A percentile compares a stretch with the other conserved stretches of the same genome.
Evolutionary conservation across 805 yeast genomes (phyloP).

Genomic region (Saturnispora bothae): DNA sequence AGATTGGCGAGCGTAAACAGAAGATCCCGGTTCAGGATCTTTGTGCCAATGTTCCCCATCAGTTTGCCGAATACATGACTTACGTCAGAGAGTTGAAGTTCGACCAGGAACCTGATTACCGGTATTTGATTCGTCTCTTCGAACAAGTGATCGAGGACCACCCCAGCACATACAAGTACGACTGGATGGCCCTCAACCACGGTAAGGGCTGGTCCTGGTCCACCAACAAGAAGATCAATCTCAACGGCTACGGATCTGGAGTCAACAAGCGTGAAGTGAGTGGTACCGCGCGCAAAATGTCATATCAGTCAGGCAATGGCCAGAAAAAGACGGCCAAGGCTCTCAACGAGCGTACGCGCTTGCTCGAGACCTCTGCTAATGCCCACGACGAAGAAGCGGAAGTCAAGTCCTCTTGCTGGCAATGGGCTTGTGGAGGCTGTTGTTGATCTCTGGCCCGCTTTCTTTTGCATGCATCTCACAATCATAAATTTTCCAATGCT

Average conservation of each 20-base stretch:
- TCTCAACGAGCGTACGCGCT: slow-evolving; percentile 6
- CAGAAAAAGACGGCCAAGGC: slow-evolving; percentile 11
- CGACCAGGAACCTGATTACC: slow-evolving; percentile 75
- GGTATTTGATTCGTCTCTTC: slow-evolving; percentile 51
- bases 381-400: slow-evolving; percentile 1
- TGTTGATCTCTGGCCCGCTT: background rate
- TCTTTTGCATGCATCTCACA: too few species aligned
- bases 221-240: slow-evolving; percentile 66
- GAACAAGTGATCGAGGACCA: slow-evolving; percentile 35
- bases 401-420: slow-evolving; percentile 7
- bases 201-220: slow-evolving; percentile 77
- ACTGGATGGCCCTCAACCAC: slow-evolving; percentile 71
- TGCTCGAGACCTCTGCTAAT: background rate
- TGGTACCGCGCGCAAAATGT: slow-evolving; percentile 11
- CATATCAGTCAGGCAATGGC: slow-evolving; percentile 14
- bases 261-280: slow-evolving; percentile 8
- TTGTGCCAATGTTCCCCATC: slow-evolving; percentile 56
- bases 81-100: slow-evolving; percentile 60
- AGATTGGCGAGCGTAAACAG: slow-evolving; percentile 73
- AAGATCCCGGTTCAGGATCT: slow-evolving; percentile 53
- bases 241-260: slow-evolving; percentile 63
- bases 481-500: too few species aligned
- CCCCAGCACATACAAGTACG: slow-evolving; percentile 31
- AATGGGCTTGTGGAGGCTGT: slow-evolving; percentile 6
- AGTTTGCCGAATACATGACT: slow-evolving; percentile 64